These are phyloP conservation scores for Russula sp. DNA, from an alignment of 768 basidiomycete species.

Conservation along the genomic window DNA sequence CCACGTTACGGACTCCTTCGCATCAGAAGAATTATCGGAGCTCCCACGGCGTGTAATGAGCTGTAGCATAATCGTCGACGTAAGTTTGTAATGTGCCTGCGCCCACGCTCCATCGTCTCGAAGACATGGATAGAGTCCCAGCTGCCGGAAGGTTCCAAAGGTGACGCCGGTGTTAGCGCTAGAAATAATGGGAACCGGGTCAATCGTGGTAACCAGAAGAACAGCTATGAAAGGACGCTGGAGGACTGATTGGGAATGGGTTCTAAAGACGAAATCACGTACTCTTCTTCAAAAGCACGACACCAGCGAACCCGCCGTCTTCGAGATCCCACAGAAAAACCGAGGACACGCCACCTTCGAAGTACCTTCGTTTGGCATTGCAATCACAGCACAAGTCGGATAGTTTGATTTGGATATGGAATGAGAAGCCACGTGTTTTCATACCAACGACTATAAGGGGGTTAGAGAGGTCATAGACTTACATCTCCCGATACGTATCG, in stretches of 20 bases:
- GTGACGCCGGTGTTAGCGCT: slow-evolving; percentile 59
- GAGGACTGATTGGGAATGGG: no score
- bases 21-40: slow-evolving; percentile 34
- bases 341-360: slow-evolving; percentile 95
- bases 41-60: slow-evolving; percentile 54
- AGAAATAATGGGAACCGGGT: not conserved
- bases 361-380: slow-evolving; percentile 61
- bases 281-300: slow-evolving; percentile 96
- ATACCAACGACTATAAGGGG: not conserved
- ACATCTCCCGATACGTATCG: slow-evolving; percentile 96
- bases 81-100: slow-evolving; percentile 97
- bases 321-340: slow-evolving; percentile 99
- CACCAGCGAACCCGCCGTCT: slow-evolving; percentile 94
- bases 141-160: slow-evolving; percentile 70
- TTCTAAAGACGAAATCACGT: slow-evolving; percentile 29
- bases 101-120: slow-evolving; percentile 86
- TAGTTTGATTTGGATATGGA: not conserved
- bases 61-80: slow-evolving; percentile 95
- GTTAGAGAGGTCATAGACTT: slow-evolving; percentile 32
- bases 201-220: not conserved
- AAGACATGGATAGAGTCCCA: slow-evolving; percentile 99
- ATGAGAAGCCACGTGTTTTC: slow-evolving; percentile 3
- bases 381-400: not conserved
- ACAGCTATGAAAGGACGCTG: not conserved
- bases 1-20: slow-evolving; percentile 41